These are phyloP conservation scores for Grammothele lineata DNA, from an alignment of 768 basidiomycete genomes.

Conservation along the genomic window DNA sequence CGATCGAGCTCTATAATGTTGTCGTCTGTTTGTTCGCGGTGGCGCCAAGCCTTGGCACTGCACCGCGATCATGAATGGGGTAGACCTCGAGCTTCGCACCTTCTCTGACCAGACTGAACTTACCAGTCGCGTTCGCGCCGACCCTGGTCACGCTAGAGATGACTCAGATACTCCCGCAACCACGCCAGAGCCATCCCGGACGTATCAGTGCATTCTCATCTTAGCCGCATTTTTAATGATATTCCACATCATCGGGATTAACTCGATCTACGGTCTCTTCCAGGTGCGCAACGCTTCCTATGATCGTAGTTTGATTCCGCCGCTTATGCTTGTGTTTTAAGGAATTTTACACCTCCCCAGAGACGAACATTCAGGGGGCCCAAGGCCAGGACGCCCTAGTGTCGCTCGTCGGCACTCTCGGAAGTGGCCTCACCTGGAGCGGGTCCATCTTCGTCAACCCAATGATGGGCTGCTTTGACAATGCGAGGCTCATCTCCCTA, in stretches of 20 bases:
- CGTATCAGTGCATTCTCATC: constrained; percentile 34
- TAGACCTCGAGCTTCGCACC: constrained; percentile 1
- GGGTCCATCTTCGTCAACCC: constrained; percentile 42
- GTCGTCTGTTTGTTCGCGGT: constrained; percentile 9
- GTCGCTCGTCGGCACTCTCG: constrained; percentile 40
- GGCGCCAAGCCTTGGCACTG: constrained; percentile 1
- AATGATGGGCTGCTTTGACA: constrained; percentile 30
- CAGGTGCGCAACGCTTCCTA: constrained; percentile 28
- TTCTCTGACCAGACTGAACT: not conserved
- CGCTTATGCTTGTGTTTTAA: constrained; percentile 7
- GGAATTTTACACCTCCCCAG: constrained; percentile 41
- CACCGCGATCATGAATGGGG: constrained; percentile 4
- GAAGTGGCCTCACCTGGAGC: constrained; percentile 42
- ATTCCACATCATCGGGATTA: constrained; percentile 42
- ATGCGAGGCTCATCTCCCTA: constrained; percentile 33
- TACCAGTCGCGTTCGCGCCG: too few relatives aligned
- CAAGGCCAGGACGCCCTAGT: constrained; percentile 36
- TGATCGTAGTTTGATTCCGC: not conserved
- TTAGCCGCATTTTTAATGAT: constrained; percentile 41
- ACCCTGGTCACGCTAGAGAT: too few relatives aligned
- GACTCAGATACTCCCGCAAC: too few relatives aligned
- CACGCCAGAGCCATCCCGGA: constrained; percentile 26
- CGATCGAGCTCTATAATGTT: constrained; percentile 5
- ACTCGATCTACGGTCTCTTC: constrained; percentile 39
- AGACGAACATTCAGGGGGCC: constrained; percentile 32